Conservation (phyloP, 2,329 filamentous ascomycete genomes). For the Biscogniauxia sp. region DNA sequence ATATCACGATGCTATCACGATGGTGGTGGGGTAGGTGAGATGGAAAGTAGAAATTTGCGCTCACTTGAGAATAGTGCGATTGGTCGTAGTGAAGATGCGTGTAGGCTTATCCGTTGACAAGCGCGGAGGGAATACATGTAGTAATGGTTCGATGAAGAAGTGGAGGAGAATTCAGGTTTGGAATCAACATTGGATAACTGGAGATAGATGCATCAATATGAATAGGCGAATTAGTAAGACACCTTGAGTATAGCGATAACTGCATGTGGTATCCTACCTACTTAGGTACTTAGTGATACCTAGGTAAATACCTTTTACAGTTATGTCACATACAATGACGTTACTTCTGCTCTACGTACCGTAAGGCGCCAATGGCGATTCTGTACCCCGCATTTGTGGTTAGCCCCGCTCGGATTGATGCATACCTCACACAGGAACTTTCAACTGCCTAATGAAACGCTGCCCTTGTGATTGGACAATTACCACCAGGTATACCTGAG, state of each 20-base stretch:
- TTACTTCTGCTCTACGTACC: too few species aligned
- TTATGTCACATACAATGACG: too few species aligned
- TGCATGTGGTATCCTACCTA: too few species aligned
- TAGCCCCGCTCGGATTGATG: neutral
- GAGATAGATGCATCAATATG: too few species aligned
- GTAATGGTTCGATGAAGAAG: neutral
- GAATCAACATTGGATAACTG: neutral
- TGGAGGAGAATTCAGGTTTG: neutral
- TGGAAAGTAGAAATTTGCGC: neutral
- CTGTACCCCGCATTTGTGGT: neutral
- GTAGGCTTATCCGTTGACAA: constrained; percentile 28
- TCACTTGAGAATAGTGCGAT: constrained; percentile 18
- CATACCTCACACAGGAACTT: neutral
- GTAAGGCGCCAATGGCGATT: neutral
- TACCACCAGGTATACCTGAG: neutral
- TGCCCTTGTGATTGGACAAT: neutral
- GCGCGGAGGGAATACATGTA: constrained; percentile 32
- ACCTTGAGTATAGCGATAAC: too few species aligned
- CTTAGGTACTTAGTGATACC: too few species aligned
- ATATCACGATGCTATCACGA: too few species aligned
- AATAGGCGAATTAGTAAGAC: too few species aligned
- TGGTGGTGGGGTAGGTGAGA: neutral
- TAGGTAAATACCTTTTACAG: too few species aligned
- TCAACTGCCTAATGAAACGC: too few species aligned
- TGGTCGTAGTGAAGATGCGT: constrained; percentile 25